These are phyloP conservation scores for Trypanosoma cruzi DNA, from an alignment of 208 protist species.

Conservation along the genomic window DNA sequence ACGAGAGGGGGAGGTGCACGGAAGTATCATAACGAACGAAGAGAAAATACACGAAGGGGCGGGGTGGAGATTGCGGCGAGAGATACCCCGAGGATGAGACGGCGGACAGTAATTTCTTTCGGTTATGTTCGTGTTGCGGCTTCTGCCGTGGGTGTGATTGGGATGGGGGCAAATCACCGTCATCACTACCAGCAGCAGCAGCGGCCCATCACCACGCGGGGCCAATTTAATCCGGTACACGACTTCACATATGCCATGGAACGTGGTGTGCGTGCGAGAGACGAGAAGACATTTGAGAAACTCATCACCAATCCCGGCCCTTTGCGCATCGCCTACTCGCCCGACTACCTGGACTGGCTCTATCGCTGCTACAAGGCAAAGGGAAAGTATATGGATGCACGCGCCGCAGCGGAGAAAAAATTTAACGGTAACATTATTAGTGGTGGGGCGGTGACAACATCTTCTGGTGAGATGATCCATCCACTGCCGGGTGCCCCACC, in stretches of 20 bases:
- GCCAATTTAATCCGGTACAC: conserved; percentile 88
- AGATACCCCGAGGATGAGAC: not conserved
- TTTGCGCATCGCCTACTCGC: conserved; percentile 74
- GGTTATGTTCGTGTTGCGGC: not conserved
- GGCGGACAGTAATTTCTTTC: conserved; percentile 2
- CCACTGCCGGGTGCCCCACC: conserved; percentile 39
- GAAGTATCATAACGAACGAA: not conserved
- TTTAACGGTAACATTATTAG: conserved; percentile 63
- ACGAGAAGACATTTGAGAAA: conserved; percentile 60
- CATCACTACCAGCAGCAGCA: not conserved
- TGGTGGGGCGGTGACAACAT: not conserved
- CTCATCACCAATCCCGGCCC: conserved; percentile 86
- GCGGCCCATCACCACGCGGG: conserved; percentile 62
- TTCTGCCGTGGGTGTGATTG: not conserved
- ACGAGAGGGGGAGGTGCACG: not conserved
- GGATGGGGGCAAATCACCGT: conserved; percentile 1
- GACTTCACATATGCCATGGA: conserved; percentile 57
- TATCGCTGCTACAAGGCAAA: conserved; percentile 77
- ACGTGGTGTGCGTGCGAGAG: conserved; percentile 33
- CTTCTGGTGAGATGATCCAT: conserved; percentile 7
- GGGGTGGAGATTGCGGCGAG: not conserved
- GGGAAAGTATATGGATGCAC: conserved; percentile 49
- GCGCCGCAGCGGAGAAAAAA: conserved; percentile 54
- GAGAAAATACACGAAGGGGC: not conserved
- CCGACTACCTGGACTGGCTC: conserved; percentile 90